Percentiles rank a stretch among this genome's conserved stretches.
Evolutionary conservation across 768 basidiomycete genomes (phyloP).

Genomic region (Naganishia onofrii): DNA sequence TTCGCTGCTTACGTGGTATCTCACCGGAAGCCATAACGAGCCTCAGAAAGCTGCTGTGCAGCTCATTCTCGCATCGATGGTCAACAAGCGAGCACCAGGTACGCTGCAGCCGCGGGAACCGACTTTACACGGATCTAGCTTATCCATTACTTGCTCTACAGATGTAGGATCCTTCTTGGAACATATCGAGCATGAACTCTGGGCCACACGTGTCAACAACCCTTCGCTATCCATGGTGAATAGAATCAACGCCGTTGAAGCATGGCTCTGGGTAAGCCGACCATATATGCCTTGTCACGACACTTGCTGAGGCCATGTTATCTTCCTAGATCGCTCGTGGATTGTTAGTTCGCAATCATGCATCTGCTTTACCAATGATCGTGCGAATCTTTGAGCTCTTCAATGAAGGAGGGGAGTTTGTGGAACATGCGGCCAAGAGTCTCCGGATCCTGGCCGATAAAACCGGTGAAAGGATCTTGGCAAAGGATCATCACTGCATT

Average conservation of each 20-base stretch:
- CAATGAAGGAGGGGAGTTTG: slow-evolving; percentile 55
- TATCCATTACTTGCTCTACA: slow-evolving; percentile 50
- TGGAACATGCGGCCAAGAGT: slow-evolving; percentile 71
- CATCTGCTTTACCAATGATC: slow-evolving; percentile 60
- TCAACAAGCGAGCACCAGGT: slow-evolving; percentile 79
- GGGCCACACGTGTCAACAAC: slow-evolving; percentile 8
- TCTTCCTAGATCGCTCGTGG: slow-evolving; percentile 68
- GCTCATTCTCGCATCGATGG: slow-evolving; percentile 61
- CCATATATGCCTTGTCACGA: no score
- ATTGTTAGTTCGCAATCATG: slow-evolving; percentile 71
- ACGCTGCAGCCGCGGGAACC: slow-evolving; percentile 33
- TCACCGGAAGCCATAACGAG: slow-evolving; percentile 51
- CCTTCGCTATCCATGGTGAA: slow-evolving; percentile 1
- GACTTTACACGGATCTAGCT: slow-evolving; percentile 55
- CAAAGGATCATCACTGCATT: slow-evolving; percentile 73
- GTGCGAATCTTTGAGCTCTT: slow-evolving; percentile 70
- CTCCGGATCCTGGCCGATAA: slow-evolving; percentile 64
- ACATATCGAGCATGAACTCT: slow-evolving; percentile 31
- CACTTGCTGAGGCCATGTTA: background rate
- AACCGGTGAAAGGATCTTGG: slow-evolving; percentile 63
- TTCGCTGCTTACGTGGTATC: slow-evolving; percentile 62
- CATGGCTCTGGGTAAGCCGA: slow-evolving; percentile 68
- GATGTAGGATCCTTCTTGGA: slow-evolving; percentile 34
- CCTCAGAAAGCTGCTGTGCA: slow-evolving; percentile 45
- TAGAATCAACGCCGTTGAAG: slow-evolving; percentile 60